A percentile compares a stretch with the other conserved stretches of the same genome.
These are phyloP conservation scores for Aspergillus sp. DNA, from an alignment of 2,329 filamentous ascomycete species.

Conservation along the genomic window DNA sequence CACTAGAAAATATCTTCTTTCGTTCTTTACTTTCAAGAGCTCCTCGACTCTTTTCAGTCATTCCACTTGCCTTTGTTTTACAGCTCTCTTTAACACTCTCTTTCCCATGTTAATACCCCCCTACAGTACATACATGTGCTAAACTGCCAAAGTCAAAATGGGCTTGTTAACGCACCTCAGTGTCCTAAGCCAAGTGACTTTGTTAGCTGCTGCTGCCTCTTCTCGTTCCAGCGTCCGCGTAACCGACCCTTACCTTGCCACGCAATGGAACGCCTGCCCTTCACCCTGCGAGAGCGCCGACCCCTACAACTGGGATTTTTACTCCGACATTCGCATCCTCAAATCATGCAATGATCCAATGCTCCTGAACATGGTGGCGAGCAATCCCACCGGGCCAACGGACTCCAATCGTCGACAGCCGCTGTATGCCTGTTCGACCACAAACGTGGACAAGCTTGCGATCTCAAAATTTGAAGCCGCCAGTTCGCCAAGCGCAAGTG, in stretches of 20 bases:
- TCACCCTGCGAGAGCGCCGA: neutral
- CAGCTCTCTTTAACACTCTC: too few species aligned
- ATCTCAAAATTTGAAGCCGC: neutral
- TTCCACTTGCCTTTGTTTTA: too few species aligned
- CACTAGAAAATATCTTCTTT: too few species aligned
- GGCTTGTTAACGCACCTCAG: neutral
- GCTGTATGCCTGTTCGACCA: neutral
- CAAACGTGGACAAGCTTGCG: neutral
- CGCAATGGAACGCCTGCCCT: neutral
- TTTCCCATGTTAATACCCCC: too few species aligned
- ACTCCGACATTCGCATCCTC: neutral
- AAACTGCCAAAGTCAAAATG: neutral
- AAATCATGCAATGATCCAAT: neutral
- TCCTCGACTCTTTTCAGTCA: too few species aligned
- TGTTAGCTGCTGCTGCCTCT: neutral
- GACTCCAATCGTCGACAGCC: neutral
- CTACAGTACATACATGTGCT: too few species aligned
- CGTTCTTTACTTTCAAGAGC: too few species aligned
- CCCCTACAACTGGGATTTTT: neutral
- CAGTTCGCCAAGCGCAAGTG: neutral
- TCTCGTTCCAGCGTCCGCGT: neutral
- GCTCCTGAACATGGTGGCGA: neutral
- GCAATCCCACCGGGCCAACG: neutral
- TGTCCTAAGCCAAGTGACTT: neutral
- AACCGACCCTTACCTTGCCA: neutral